Base-by-base conservation (phyloP, 257 asterid genomes). In the Scutellaria galericulata region DNA sequence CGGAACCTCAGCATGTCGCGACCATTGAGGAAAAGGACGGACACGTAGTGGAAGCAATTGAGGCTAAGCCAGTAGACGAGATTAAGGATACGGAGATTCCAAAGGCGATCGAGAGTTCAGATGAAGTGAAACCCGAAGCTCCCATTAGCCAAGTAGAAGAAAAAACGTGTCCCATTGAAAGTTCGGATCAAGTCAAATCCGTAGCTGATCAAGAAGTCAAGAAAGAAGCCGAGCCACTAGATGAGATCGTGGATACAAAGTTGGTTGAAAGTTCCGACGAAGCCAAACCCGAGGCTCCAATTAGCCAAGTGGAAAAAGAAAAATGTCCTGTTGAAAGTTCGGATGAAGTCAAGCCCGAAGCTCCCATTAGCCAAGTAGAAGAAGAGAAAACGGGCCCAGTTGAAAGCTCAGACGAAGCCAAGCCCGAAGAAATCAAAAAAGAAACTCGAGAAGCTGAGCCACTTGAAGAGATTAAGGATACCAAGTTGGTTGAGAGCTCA, bases 371-470 rank as follows among this genome's bases (percentile, higher is more conserved):
- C 37, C 37, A 31, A 31, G 37, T 31, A 31, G 37, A 31, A 31
- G 37, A 31, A 31, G 5, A 31, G 3, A 31, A 31, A 31, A 31
- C 5, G 0, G 5, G 37, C 37, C 37, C 37, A 5, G 3, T 31
- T 31, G 37, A 31, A 31, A 31, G 37, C 5, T 31, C 37, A 31
- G 37, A 31, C 3, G 37, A 50, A 60, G 35, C 53, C 77, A 58
- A 71, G 71, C 58, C 39, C 3, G 85, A 73, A 70, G 59, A 52
- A 57, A 66, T 63, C 56, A 73, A 78, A 55, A 66, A 77, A 22
- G 83, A 75, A 80, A 27, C 75, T 69, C 66, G 72, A 9, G 78
- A 22, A 18, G 80, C 57, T 15, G 77, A 78, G 72, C 73, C 78
- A 1, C 51, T 58, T 5, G 85, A 80, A 11, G 31, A 75, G 27